Evolutionary conservation across 106 monocot genomes (phyloP).

Genomic region (Xerophyta viscosa): DNA sequence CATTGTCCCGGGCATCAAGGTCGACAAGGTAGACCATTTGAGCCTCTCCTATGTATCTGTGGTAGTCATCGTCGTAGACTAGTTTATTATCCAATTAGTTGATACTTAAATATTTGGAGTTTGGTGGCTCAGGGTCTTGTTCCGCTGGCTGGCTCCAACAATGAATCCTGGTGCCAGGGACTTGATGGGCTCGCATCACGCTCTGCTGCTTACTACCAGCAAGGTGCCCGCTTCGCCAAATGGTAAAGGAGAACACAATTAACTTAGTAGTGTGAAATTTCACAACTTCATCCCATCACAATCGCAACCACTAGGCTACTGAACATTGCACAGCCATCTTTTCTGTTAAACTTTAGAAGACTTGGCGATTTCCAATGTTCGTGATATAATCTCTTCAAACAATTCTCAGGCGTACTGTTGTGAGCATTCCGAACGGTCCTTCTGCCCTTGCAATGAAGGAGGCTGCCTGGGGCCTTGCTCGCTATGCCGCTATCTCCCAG

Average conservation of each 20-base stretch:
- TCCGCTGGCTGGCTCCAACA: slow-evolving; percentile 78
- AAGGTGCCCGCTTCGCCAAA: slow-evolving; percentile 92
- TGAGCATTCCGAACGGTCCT: slow-evolving; percentile 61
- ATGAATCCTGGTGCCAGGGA: slow-evolving; percentile 97
- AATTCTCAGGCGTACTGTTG: slow-evolving; percentile 71
- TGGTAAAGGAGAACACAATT: slow-evolving; percentile 36
- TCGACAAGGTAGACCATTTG: slow-evolving; percentile 65
- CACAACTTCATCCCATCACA: no score
- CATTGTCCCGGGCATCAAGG: slow-evolving; percentile 88
- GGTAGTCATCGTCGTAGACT: no score
- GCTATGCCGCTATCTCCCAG: slow-evolving; percentile 58
- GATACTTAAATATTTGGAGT: no score
- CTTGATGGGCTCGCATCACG: slow-evolving; percentile 82
- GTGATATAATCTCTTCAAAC: no score
- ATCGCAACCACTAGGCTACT: no score
- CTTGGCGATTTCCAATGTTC: no score
- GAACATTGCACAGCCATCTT: slow-evolving; percentile 28
- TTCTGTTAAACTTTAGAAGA: no score
- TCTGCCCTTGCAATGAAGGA: slow-evolving; percentile 60
- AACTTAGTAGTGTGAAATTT: no score
- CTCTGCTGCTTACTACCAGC: slow-evolving; percentile 78
- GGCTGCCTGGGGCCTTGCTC: slow-evolving; percentile 61
- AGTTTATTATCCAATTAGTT: no score
- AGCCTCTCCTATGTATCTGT: no score
- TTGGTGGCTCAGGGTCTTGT: slow-evolving; percentile 95